These are phyloP conservation scores for Schizopora paradoxa DNA, from an alignment of 1,284 basidiomycete genomes.

Conservation along the genomic window DNA sequence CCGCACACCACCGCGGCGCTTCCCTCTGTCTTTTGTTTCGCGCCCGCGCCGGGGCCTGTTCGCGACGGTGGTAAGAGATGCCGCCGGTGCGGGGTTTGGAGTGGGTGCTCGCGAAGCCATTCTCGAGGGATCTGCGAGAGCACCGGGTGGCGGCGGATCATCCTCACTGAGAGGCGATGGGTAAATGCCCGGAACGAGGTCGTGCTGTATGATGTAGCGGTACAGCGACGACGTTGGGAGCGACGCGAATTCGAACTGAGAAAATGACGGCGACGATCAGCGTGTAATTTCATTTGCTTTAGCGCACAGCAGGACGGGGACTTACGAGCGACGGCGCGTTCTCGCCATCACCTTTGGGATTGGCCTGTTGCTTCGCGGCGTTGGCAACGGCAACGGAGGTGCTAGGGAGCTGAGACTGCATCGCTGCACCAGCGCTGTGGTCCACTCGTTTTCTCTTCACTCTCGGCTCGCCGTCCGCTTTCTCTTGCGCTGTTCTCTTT, in stretches of 20 bases:
- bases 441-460: constrained; percentile 66
- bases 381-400: not conserved
- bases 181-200: constrained; percentile 60
- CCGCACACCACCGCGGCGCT: constrained; percentile 59
- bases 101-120: constrained; percentile 43
- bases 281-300: constrained; percentile 2
- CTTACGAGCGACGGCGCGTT: constrained; percentile 8
- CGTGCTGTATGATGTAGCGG: constrained; percentile 63
- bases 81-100: constrained; percentile 34
- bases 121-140: constrained; percentile 46
- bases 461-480: constrained; percentile 57
- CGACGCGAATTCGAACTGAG: constrained; percentile 65
- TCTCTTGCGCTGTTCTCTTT: constrained; percentile 15
- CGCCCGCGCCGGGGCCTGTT: constrained; percentile 59
- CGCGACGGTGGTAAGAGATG: constrained; percentile 38
- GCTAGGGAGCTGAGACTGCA: constrained; percentile 4
- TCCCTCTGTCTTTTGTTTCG: constrained; percentile 34
- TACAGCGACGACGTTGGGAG: constrained; percentile 56
- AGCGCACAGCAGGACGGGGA: not conserved
- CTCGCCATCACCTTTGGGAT: constrained; percentile 7
- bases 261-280: constrained; percentile 1
- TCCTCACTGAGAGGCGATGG: constrained; percentile 61
- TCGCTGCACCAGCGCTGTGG: constrained; percentile 19
- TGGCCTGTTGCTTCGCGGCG: constrained; percentile 1
- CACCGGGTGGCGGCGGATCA: constrained; percentile 62